phyloP scores from a whole-genome alignment of 2,329 filamentous ascomycete species.

The Zymoseptoria pseudotritici region DNA sequence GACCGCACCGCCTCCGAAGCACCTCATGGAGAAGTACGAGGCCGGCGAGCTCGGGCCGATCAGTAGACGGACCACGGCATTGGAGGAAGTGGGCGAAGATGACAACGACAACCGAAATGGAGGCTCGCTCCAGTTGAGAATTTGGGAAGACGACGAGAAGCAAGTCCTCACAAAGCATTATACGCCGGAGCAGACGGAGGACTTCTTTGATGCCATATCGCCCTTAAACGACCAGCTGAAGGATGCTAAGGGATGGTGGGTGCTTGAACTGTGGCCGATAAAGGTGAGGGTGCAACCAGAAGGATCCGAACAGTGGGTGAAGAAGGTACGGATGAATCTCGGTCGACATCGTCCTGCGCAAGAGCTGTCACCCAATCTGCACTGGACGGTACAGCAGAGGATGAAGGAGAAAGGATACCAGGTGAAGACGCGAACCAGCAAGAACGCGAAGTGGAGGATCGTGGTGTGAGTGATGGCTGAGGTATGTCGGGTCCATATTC shows the following conservation, averaged over 20 bases:
- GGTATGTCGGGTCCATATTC: neutral
- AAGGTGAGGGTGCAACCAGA: constrained; percentile 32
- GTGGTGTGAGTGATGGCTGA: constrained; percentile 12
- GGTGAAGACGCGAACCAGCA: constrained; percentile 25
- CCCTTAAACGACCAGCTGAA: constrained; percentile 36
- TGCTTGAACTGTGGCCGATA: constrained; percentile 39
- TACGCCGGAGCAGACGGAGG: constrained; percentile 37
- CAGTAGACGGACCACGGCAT: constrained; percentile 23
- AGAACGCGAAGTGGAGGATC: constrained; percentile 30
- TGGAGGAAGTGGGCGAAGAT: constrained; percentile 8
- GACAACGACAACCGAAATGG: neutral
- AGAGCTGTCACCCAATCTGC: constrained; percentile 34
- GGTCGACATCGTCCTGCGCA: constrained; percentile 33
- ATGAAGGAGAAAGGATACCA: constrained; percentile 32
- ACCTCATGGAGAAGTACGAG: constrained; percentile 32
- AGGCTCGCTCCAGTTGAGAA: constrained; percentile 5
- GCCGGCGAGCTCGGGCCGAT: constrained; percentile 28
- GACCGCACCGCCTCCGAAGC: constrained; percentile 29
- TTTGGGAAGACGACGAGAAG: constrained; percentile 15
- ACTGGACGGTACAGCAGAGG: constrained; percentile 38
- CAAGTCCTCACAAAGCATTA: constrained; percentile 15
- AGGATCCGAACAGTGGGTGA: constrained; percentile 31
- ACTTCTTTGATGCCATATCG: constrained; percentile 38
- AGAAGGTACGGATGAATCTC: constrained; percentile 33
- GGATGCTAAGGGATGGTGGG: constrained; percentile 36